phyloP scores from a whole-genome alignment of 2,329 filamentous ascomycete genomes.

The Neonectria magnoliae region DNA sequence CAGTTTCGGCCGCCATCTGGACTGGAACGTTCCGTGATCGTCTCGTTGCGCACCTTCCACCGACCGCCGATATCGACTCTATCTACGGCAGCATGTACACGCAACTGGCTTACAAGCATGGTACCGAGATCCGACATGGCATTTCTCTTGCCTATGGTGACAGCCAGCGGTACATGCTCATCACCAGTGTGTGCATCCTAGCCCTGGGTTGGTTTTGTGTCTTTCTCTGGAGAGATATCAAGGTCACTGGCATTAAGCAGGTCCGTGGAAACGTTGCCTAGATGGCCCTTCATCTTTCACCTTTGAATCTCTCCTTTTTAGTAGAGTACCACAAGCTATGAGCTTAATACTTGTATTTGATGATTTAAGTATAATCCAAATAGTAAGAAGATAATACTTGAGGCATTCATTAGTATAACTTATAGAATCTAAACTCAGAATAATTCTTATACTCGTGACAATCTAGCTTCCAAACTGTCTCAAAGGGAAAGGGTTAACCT shows the following conservation, averaged over 20 bases:
- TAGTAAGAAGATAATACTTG: too few relatives aligned
- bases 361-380: too few relatives aligned
- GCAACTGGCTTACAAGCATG: slow-evolving; percentile 64
- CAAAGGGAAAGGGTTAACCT: too few relatives aligned
- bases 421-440: too few relatives aligned
- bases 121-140: slow-evolving; percentile 60
- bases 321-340: too few relatives aligned
- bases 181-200: slow-evolving; percentile 58
- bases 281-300: neutral
- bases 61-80: slow-evolving; percentile 48
- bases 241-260: slow-evolving; percentile 57
- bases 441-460: too few relatives aligned
- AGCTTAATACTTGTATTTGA: too few relatives aligned
- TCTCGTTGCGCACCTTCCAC: slow-evolving; percentile 61
- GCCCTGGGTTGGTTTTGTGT: slow-evolving; percentile 49
- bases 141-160: slow-evolving; percentile 70
- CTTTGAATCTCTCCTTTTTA: too few relatives aligned
- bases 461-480: too few relatives aligned
- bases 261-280: slow-evolving; percentile 53
- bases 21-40: slow-evolving; percentile 65
- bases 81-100: slow-evolving; percentile 61
- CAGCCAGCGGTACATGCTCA: slow-evolving; percentile 62
- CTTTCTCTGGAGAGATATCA: slow-evolving; percentile 62
- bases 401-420: too few relatives aligned
- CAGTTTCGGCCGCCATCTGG: slow-evolving; percentile 73